Evolutionary conservation across 768 basidiomycete genomes (phyloP).

Genomic region (Suillus weaverae): DNA sequence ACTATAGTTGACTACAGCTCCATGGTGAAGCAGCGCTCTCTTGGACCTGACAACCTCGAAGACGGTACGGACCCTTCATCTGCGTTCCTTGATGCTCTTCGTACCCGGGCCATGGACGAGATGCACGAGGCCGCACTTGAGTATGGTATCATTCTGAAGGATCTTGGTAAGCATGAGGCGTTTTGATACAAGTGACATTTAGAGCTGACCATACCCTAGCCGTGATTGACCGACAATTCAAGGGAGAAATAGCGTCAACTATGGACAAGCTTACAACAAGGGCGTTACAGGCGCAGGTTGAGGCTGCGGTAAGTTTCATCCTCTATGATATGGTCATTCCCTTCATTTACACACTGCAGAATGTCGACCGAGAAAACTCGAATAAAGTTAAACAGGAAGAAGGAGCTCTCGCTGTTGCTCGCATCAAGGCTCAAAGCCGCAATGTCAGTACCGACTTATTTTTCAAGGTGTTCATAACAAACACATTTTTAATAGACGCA

Average conservation of each 20-base stretch:
- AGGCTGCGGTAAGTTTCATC: conserved; percentile 62
- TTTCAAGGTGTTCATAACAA: conserved; percentile 11
- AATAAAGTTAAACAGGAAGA: conserved; percentile 87
- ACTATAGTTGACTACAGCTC: conserved; percentile 51
- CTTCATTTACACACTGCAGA: conserved; percentile 40
- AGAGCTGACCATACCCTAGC: conserved; percentile 41
- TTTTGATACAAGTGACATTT: conserved; percentile 1
- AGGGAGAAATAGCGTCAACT: conserved; percentile 81
- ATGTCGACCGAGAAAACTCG: conserved; percentile 84
- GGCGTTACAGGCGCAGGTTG: conserved; percentile 84
- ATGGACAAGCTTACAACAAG: conserved; percentile 87
- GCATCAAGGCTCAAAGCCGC: conserved; percentile 68
- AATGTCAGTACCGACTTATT: conserved; percentile 35
- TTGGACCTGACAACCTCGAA: conserved; percentile 74
- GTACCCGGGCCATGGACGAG: conserved; percentile 85
- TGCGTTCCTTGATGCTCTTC: conserved; percentile 79
- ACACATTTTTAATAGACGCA: conserved; percentile 42
- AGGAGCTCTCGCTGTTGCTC: conserved; percentile 73
- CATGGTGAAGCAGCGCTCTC: conserved; percentile 77
- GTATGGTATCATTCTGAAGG: conserved; percentile 82
- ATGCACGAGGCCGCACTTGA: conserved; percentile 79
- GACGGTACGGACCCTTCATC: conserved; percentile 69
- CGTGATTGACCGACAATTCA: conserved; percentile 86
- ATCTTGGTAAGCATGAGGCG: conserved; percentile 52
- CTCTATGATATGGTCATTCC: background rate